These are phyloP conservation scores for Phalaenopsis equestris DNA, from an alignment of 106 monocot genomes.

Conservation along the genomic window DNA sequence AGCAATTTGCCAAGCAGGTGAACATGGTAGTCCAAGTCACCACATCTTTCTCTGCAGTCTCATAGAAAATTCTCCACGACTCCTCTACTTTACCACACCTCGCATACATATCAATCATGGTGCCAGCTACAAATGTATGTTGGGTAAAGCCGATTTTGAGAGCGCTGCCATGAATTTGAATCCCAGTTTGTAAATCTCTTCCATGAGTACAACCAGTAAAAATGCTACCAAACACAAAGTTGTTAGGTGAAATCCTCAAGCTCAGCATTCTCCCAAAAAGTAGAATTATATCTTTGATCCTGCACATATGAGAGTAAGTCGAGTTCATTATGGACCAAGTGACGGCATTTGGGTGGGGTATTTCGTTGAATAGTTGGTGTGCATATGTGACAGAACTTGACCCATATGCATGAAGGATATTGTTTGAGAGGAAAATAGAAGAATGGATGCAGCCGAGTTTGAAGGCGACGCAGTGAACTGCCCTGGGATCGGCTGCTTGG, in stretches of 20 bases:
- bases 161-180: constrained; percentile 36
- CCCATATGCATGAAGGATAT: constrained; percentile 21
- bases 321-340: constrained; percentile 32
- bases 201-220: constrained; percentile 33
- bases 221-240: constrained; percentile 32
- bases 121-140: constrained; percentile 27
- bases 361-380: constrained; percentile 33
- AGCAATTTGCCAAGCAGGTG: constrained; percentile 29
- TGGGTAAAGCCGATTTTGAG: constrained; percentile 37
- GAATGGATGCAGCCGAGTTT: constrained; percentile 23
- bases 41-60: constrained; percentile 19
- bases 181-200: constrained; percentile 26
- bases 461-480: constrained; percentile 22
- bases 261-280: constrained; percentile 19
- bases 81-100: constrained; percentile 30
- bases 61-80: constrained; percentile 35
- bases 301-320: constrained; percentile 12
- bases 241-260: constrained; percentile 10
- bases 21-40: constrained; percentile 60
- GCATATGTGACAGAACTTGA: constrained; percentile 10
- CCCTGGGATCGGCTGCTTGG: constrained; percentile 9
- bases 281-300: constrained; percentile 18
- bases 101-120: constrained; percentile 52
- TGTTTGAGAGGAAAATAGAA: constrained; percentile 34
- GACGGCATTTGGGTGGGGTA: constrained; percentile 22